phyloP scores from a whole-genome alignment of 75 land plant species.

The Pinus albicaulis region DNA sequence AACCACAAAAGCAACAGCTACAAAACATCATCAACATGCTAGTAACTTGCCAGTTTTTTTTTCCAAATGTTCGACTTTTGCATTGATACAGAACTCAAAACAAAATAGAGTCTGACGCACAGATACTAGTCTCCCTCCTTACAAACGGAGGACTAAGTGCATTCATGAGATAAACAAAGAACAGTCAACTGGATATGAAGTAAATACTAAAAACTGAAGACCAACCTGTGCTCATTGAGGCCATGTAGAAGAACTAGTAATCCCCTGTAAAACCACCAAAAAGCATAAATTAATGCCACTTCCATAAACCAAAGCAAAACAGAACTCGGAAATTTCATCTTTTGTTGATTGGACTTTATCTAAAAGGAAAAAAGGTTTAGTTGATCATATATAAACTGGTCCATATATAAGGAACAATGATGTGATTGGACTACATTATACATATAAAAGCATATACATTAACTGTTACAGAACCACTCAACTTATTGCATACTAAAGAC shows the following conservation, averaged over 20 bases:
- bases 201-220: conserved; percentile 3
- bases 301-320: too few relatives aligned
- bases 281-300: too few relatives aligned
- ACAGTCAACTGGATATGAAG: not conserved
- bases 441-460: too few relatives aligned
- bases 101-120: not conserved
- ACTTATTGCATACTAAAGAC: too few relatives aligned
- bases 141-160: not conserved
- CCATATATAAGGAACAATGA: too few relatives aligned
- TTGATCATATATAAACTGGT: too few relatives aligned
- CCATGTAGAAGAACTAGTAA: conserved; percentile 82
- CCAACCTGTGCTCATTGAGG: conserved; percentile 94
- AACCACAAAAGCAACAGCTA: not conserved
- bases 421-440: too few relatives aligned
- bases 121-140: not conserved
- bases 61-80: not conserved
- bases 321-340: too few relatives aligned
- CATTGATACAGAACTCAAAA: not conserved
- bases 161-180: not conserved
- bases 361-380: too few relatives aligned
- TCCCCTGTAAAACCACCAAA: conserved; percentile 53
- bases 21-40: not conserved
- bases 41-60: not conserved
- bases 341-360: too few relatives aligned
- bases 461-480: too few relatives aligned